Percentiles rank a stretch among this genome's conserved stretches.
Evolutionary conservation across 306 rosid species (phyloP).

Genomic region (Glycyrrhiza uralensis): DNA sequence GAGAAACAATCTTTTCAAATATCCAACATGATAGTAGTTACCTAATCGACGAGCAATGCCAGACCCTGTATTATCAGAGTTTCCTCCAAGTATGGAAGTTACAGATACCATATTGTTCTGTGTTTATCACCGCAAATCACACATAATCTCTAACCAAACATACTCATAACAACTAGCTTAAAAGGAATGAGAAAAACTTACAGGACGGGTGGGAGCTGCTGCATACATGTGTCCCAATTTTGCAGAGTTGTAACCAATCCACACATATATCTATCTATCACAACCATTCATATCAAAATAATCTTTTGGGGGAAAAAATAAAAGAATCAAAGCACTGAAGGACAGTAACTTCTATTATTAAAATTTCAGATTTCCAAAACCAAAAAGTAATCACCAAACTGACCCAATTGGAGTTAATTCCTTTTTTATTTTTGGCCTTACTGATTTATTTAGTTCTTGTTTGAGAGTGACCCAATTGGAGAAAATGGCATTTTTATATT

Average conservation of each 20-base stretch:
- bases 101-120: constrained; percentile 63
- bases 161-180: neutral
- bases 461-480: neutral
- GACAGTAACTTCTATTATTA: neutral
- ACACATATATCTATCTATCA: constrained; percentile 76
- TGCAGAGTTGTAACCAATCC: constrained; percentile 82
- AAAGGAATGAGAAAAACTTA: constrained; percentile 33
- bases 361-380: neutral
- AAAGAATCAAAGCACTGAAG: neutral
- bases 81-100: constrained; percentile 80
- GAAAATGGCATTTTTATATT: too few relatives aligned
- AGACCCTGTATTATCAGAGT: constrained; percentile 83
- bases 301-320: neutral
- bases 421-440: neutral
- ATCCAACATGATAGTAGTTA: constrained; percentile 22
- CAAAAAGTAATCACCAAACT: neutral
- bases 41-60: constrained; percentile 84
- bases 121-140: neutral
- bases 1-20: neutral
- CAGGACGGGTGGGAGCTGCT: constrained; percentile 80
- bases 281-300: constrained; percentile 10
- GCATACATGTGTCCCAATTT: constrained; percentile 82
- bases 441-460: neutral
- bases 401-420: neutral
- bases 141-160: neutral